A percentile compares a stretch with the other conserved stretches of the same genome.
Conservation (phyloP, 306 rosid species). For the Quercus agrifolia region DNA sequence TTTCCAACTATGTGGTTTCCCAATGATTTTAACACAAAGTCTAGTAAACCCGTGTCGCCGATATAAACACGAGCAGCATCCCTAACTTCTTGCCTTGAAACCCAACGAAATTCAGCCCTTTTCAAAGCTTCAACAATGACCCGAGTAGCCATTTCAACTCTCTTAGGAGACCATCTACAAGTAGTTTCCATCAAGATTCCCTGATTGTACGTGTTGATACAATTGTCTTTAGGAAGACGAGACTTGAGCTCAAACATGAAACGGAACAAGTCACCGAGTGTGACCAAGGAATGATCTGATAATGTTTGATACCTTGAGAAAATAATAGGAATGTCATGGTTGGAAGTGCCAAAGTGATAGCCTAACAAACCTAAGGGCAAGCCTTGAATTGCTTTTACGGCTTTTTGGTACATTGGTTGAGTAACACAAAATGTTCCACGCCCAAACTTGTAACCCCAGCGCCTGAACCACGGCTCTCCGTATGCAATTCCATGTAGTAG, state of each 20-base stretch:
- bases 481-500: constrained; percentile 68
- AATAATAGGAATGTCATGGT: constrained; percentile 49
- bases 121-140: constrained; percentile 67
- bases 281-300: constrained; percentile 64
- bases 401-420: constrained; percentile 58
- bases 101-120: constrained; percentile 56
- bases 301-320: constrained; percentile 69
- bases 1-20: constrained; percentile 76
- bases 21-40: constrained; percentile 71
- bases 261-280: constrained; percentile 59
- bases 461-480: constrained; percentile 70
- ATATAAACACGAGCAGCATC: constrained; percentile 71
- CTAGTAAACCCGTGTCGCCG: constrained; percentile 75
- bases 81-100: constrained; percentile 84
- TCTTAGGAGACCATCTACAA: constrained; percentile 81
- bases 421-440: constrained; percentile 66
- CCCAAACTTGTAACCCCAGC: constrained; percentile 80
- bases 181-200: constrained; percentile 38
- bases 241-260: constrained; percentile 80
- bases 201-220: constrained; percentile 25
- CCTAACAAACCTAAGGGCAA: constrained; percentile 52
- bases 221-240: constrained; percentile 46
- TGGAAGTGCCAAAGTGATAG: constrained; percentile 40
- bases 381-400: constrained; percentile 66
- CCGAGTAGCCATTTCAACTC: constrained; percentile 68